phyloP scores from a whole-genome alignment of 768 basidiomycete species.

The Lactarius evosmus region DNA sequence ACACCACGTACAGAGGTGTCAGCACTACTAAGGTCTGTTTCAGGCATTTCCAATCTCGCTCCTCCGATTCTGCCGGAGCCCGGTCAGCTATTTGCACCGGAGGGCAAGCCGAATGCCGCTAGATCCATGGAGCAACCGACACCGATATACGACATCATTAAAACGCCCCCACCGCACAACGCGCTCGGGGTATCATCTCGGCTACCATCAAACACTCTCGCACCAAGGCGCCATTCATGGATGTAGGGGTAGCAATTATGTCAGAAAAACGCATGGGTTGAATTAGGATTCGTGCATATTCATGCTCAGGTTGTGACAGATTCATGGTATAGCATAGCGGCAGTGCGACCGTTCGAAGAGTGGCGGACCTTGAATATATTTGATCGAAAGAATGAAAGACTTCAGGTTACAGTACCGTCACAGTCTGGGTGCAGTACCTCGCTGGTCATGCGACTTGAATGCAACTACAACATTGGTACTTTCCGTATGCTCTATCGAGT shows the following conservation, averaged over 20 bases:
- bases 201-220: neutral
- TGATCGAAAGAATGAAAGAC: too few relatives aligned
- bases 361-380: too few relatives aligned
- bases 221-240: slow-evolving; percentile 18
- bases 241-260: neutral
- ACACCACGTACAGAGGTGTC: slow-evolving; percentile 9
- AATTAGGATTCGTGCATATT: too few relatives aligned
- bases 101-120: neutral
- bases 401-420: too few relatives aligned
- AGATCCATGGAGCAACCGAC: neutral
- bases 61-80: slow-evolving; percentile 7
- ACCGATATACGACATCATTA: neutral
- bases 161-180: neutral
- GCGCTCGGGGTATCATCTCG: neutral
- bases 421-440: neutral
- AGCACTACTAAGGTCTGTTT: neutral
- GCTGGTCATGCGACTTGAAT: neutral
- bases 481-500: too few relatives aligned
- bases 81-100: neutral
- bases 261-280: neutral
- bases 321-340: too few relatives aligned
- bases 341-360: too few relatives aligned
- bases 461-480: too few relatives aligned
- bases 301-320: neutral
- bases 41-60: neutral